These are phyloP conservation scores for Psidium friedrichsthalianum DNA, from an alignment of 345 rosid genomes.

Conservation along the genomic window DNA sequence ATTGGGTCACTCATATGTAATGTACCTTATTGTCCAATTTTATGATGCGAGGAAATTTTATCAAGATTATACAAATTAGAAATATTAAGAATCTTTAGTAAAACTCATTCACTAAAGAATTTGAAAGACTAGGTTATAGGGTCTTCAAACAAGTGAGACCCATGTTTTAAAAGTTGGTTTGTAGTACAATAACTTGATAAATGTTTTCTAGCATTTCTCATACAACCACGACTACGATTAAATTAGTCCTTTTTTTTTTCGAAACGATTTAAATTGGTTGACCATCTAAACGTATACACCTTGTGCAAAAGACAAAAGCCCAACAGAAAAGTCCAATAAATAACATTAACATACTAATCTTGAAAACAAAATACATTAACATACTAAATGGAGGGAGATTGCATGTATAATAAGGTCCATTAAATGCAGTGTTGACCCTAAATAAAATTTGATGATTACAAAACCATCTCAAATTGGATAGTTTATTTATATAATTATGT, in stretches of 20 bases:
- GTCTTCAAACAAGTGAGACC: not conserved
- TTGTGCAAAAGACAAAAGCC: not conserved
- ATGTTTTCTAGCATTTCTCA: not conserved
- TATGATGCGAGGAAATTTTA: not conserved
- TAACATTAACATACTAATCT: too few relatives aligned
- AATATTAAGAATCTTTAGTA: not conserved
- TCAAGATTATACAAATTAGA: not conserved
- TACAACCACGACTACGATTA: not conserved
- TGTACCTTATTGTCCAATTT: not conserved
- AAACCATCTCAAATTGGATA: not conserved
- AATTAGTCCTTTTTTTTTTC: not conserved
- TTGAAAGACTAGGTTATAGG: not conserved
- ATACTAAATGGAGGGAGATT: not conserved
- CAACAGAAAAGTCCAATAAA: too few relatives aligned
- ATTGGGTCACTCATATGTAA: not conserved
- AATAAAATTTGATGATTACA: not conserved
- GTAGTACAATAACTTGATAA: not conserved
- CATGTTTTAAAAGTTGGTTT: not conserved
- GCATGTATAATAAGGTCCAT: not conserved
- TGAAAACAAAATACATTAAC: not conserved
- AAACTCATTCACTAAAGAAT: not conserved
- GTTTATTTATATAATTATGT: not conserved
- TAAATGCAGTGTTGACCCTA: not conserved
- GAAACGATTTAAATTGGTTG: not conserved
- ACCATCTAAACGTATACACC: not conserved